Evolutionary conservation across 1,284 basidiomycete species (phyloP).

Genomic region (Puccinia polysora): DNA sequence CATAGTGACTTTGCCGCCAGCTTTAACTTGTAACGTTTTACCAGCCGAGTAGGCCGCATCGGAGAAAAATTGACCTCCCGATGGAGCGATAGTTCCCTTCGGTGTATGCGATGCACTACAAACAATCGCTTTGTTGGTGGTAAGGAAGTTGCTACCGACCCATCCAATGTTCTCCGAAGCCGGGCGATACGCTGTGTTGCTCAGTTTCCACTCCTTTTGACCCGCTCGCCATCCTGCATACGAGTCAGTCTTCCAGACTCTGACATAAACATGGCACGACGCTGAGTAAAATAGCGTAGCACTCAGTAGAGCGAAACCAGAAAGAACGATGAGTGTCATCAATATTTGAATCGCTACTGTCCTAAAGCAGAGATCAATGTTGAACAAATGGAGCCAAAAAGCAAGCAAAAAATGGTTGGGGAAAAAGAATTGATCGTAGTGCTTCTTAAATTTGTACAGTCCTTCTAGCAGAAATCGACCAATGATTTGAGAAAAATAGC

Average conservation of each 20-base stretch:
- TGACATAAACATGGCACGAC: conserved; percentile 26
- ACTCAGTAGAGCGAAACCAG: too few species aligned
- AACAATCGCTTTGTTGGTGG: conserved; percentile 24
- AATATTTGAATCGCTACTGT: too few species aligned
- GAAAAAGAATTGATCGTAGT: too few species aligned
- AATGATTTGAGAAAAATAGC: too few species aligned
- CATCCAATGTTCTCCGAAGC: conserved; percentile 37
- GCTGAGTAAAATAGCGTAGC: too few species aligned
- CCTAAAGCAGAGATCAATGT: too few species aligned
- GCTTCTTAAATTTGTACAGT: too few species aligned
- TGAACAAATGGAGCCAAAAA: too few species aligned
- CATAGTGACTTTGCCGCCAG: conserved; percentile 32
- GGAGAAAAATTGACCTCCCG: conserved; percentile 28
- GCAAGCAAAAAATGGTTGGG: too few species aligned
- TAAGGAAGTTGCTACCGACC: conserved; percentile 37
- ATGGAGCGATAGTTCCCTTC: conserved; percentile 11
- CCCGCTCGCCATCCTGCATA: conserved; percentile 15
- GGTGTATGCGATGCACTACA: conserved; percentile 37
- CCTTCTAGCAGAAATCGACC: too few species aligned
- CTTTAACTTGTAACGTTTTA: conserved; percentile 25
- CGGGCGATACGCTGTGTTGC: conserved; percentile 30
- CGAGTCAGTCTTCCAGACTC: conserved; percentile 25
- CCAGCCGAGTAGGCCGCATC: conserved; percentile 21
- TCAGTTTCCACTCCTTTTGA: conserved; percentile 24
- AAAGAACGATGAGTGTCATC: too few species aligned